Evolutionary conservation across 164 flowering plant genomes (phyloP).

Genomic region (Echeveria elegans): DNA sequence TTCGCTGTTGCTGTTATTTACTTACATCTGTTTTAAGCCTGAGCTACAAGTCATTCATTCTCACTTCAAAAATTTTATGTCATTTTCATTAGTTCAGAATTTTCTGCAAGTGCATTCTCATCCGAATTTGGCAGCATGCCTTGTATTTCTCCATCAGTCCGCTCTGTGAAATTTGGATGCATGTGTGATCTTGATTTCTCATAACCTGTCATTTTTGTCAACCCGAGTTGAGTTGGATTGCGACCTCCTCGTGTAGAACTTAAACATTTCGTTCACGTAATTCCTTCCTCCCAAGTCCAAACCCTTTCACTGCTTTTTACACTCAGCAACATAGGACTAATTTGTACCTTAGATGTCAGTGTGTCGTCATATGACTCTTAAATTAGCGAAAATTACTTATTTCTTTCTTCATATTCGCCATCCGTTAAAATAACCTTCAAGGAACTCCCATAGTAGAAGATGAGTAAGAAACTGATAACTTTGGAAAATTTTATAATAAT

Average conservation of each 20-base stretch:
- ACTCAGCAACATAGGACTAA: background rate
- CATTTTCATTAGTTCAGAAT: background rate
- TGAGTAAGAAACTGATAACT: too few relatives aligned
- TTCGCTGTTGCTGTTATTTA: background rate
- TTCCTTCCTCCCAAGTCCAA: background rate
- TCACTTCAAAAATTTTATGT: background rate
- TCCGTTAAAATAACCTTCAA: too few relatives aligned
- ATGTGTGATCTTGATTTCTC: constrained; percentile 1
- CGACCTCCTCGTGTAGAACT: background rate
- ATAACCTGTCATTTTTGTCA: constrained; percentile 5
- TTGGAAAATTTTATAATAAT: too few relatives aligned
- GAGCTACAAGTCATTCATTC: constrained; percentile 1
- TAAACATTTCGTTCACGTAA: background rate
- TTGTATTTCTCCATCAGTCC: constrained; percentile 1
- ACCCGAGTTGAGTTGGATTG: background rate
- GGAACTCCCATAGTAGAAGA: too few relatives aligned
- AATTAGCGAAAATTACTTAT: too few relatives aligned
- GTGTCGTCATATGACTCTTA: too few relatives aligned
- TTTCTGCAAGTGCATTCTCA: background rate
- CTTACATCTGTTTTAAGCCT: background rate
- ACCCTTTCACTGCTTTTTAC: background rate
- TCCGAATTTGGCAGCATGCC: background rate
- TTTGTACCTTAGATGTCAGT: background rate
- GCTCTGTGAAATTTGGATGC: constrained; percentile 1
- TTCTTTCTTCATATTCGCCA: too few relatives aligned